A percentile compares a stretch with the other conserved stretches of the same genome.
Evolutionary conservation across 2,329 filamentous ascomycete species (phyloP).

Genomic region (Diplodia seriata): DNA sequence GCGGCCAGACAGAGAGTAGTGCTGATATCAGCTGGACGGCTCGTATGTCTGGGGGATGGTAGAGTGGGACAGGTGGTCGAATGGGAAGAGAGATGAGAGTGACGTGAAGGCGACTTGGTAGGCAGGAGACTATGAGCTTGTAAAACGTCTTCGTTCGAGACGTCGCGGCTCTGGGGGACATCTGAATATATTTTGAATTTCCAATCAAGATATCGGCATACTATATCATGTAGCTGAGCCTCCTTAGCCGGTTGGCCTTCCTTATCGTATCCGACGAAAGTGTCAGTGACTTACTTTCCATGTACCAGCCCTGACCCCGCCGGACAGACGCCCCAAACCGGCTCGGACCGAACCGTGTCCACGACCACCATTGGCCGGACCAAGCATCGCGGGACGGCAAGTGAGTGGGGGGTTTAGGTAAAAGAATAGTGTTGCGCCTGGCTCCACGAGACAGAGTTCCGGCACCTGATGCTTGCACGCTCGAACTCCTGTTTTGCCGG

Average conservation of each 20-base stretch:
- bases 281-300: neutral
- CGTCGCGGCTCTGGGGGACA: neutral
- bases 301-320: conserved; percentile 5
- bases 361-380: conserved; percentile 15
- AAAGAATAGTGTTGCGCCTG: neutral
- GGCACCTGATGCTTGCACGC: conserved; percentile 9
- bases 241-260: neutral
- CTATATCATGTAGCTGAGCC: neutral
- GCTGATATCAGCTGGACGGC: conserved; percentile 6
- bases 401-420: conserved; percentile 1
- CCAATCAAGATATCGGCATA: neutral
- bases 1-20: neutral
- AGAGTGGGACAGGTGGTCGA: neutral
- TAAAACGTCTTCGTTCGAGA: neutral
- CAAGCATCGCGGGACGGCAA: neutral
- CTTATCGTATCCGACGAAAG: too few species aligned
- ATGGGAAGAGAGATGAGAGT: neutral
- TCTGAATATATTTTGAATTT: neutral
- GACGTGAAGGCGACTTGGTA: neutral
- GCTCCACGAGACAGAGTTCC: too few species aligned
- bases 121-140: neutral
- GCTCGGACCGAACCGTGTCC: conserved; percentile 27
- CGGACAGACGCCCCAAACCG: conserved; percentile 10
- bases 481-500: neutral
- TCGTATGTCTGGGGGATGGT: neutral